Evolutionary conservation across 345 rosid genomes (phyloP).

Genomic region (Raphanus sativus): DNA sequence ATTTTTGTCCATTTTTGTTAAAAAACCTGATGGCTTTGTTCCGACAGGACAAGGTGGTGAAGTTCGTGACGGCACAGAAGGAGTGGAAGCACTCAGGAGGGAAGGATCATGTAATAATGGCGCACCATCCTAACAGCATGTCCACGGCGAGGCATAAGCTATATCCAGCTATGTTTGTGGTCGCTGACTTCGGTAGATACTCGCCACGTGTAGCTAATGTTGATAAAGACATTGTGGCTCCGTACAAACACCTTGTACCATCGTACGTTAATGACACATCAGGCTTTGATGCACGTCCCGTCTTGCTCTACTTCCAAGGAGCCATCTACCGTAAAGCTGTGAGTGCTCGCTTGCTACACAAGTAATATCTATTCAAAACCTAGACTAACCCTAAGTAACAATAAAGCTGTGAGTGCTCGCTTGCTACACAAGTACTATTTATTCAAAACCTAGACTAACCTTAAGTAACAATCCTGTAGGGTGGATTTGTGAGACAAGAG

Average conservation of each 20-base stretch:
- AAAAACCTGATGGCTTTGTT: neutral
- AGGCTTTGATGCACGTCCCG: conserved; percentile 65
- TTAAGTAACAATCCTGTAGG: conserved; percentile 45
- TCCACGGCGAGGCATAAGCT: conserved; percentile 69
- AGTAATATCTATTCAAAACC: neutral
- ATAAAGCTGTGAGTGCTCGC: conserved; percentile 63
- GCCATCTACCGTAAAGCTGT: conserved; percentile 96
- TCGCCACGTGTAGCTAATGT: conserved; percentile 77
- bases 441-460: neutral
- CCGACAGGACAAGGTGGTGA: conserved; percentile 64
- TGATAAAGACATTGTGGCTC: conserved; percentile 86
- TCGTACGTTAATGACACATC: conserved; percentile 62
- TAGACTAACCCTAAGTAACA: neutral
- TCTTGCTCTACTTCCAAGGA: conserved; percentile 91
- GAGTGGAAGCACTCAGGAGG: conserved; percentile 89
- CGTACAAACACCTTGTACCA: conserved; percentile 78
- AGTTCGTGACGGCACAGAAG: conserved; percentile 51
- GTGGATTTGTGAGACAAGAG: conserved; percentile 83
- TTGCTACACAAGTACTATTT: neutral
- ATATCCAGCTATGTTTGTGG: conserved; percentile 77
- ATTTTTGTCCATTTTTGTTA: neutral
- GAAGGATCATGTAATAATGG: conserved; percentile 68
- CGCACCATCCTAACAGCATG: conserved; percentile 98
- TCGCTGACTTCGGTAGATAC: conserved; percentile 92
- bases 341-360: conserved; percentile 26